Evolutionary conservation across 1,139 yeast genomes (phyloP), one percentile per base, ranked within the genome.

Genomic region (Taphrina wiesneri): DNA sequence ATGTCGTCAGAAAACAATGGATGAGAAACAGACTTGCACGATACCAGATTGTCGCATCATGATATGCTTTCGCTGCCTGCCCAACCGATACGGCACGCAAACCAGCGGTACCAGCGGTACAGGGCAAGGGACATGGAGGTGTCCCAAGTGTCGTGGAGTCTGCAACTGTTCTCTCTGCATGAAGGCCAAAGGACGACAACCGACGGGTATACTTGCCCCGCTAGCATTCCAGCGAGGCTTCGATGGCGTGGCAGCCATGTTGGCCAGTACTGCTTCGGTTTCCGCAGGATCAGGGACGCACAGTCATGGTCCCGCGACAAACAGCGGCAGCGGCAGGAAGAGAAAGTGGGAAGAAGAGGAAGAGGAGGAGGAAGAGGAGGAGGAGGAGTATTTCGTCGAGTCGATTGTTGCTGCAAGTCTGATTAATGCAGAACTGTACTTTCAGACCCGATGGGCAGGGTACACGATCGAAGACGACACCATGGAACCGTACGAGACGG

Each of bases 361-460:
- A 9, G 26, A 45, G 28, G 28, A 45, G 28, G 49, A 45, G 28
- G 26, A 19, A 1, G 28, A 45, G 11, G 28, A 19, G 9, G 26
- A 43, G 15, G 15, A 19, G 15, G 47, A 45, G 30, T 45, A 45
- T n/a, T 7, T 45, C 3, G 49, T 45, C 28, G 49, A 45, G n/a
- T 21, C 49, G n/a, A 45, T 45, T n/a, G 49, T 45, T 13, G 49
- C 49, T n/a, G 49, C 49, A 2, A 21, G n/a, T 2, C 49, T 45
- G 9, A 2, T 45, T 11, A 21, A 45, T 21, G 28, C 28, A 7
- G 49, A 45, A 1, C 28, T 45, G 7, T 45, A 45, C 49, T 45
- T 45, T n/a, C 49, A 45, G 49, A 45, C 49, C 28, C 25, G 49
- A 45, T 45, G 49, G 49, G 49, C 49, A 26, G 49, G 49, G 30